phyloP scores from a whole-genome alignment of 164 flowering plant species.

The Magnolia officinalis region DNA sequence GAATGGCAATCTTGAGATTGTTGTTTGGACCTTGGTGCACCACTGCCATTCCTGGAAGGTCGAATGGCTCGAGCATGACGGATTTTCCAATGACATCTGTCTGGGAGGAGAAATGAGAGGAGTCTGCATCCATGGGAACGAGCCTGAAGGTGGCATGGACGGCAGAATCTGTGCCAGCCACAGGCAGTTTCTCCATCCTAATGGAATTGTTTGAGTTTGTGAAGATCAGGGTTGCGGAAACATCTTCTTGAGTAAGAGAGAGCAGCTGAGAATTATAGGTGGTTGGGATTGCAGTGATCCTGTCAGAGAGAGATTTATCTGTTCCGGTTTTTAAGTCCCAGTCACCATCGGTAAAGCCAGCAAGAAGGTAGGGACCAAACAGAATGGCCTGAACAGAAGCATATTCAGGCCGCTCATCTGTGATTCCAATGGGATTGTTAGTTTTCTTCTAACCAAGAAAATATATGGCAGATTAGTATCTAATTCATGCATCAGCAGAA shows the following conservation, averaged over 20 bases:
- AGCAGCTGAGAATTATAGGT: conserved; percentile 49
- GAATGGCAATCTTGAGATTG: conserved; percentile 10
- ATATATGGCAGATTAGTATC: background rate
- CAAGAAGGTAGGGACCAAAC: conserved; percentile 84
- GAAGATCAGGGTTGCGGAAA: conserved; percentile 28
- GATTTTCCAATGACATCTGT: conserved; percentile 27
- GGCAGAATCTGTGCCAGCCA: conserved; percentile 48
- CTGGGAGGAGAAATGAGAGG: conserved; percentile 11
- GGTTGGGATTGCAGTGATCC: conserved; percentile 62
- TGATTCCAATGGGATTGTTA: conserved; percentile 17
- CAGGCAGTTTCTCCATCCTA: conserved; percentile 45
- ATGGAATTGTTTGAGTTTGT: conserved; percentile 38
- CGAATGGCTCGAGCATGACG: conserved; percentile 31
- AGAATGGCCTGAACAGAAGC: conserved; percentile 74
- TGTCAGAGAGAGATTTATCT: conserved; percentile 39
- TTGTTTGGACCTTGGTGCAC: conserved; percentile 15
- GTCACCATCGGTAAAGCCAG: conserved; percentile 49
- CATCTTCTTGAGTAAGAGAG: conserved; percentile 45
- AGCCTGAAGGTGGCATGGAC: conserved; percentile 70
- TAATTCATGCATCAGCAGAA: background rate
- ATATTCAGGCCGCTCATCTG: conserved; percentile 78
- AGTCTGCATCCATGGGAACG: conserved; percentile 24
- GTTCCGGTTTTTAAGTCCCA: conserved; percentile 51
- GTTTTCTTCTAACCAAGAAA: conserved; percentile 27
- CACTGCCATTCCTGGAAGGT: conserved; percentile 25